Base-by-base conservation (phyloP, 345 rosid genomes). In the Heritiera littoralis region DNA sequence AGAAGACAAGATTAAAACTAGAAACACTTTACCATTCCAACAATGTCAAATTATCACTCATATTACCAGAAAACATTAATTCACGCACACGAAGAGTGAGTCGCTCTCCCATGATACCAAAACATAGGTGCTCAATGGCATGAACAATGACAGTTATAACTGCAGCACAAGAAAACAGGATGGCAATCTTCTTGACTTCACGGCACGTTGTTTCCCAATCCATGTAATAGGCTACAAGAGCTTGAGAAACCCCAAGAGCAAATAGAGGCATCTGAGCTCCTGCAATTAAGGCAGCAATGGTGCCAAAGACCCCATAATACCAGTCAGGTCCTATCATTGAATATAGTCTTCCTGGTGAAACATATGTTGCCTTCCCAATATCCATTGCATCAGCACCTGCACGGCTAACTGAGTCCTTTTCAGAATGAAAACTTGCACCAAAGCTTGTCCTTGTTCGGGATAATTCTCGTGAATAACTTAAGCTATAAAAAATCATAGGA, bases 191-290 rank as follows among this genome's bases (percentile, higher is more conserved):
- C 89, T 89, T 93, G 49, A 95, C 82, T 85, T 95, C 99, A 30
- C 66, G 90, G 59, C 85, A 82, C 2, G 92, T 89, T 28, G 86
- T 86, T 7, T 87, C 97, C 99, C 99, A 95, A 81, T 80, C 91
- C 89, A 84, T 84, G 87, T 95, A 95, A 78, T 79, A 89, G 20
- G 99, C 68, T 55, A 95, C 98, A 64, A 95, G 94, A 61, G 98
- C 96, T 72, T 94, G 97, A 30, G 99, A 88, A 80, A 95, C 91
- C 5, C 99, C 99, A 72, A 95, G 95, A 8, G 99, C 99, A 40
- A 95, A 95, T 58, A 95, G 93, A 5, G 99, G 99, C 99, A 94
- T 92, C 83, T 88, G 93, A 38, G 99, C 88, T 85, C 99, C 99
- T n/a, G 97, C 91, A 51, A 90, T 81, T 2, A 95, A 86, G 23